phyloP scores from a whole-genome alignment of 805 yeast species.

The Scheffersomyces lignosus region DNA sequence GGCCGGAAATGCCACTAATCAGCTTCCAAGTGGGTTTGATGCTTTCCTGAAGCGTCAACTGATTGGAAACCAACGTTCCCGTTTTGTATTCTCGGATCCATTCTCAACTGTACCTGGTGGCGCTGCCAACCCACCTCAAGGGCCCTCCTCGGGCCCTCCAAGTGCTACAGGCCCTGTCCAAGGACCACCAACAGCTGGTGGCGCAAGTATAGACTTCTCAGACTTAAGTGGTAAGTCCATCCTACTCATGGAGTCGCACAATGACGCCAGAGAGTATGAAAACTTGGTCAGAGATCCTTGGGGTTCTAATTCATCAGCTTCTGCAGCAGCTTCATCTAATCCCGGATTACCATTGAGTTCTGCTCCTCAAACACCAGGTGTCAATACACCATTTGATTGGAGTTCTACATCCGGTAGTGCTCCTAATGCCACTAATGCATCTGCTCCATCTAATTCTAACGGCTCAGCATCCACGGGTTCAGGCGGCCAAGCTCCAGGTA shows the following conservation, averaged over 20 bases:
- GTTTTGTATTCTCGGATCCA: constrained; percentile 71
- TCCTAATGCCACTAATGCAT: constrained; percentile 3
- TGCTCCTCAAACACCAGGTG: constrained; percentile 43
- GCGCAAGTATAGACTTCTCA: constrained; percentile 31
- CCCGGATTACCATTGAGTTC: constrained; percentile 19
- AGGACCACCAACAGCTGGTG: constrained; percentile 17
- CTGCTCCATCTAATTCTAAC: constrained; percentile 1
- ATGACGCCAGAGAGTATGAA: constrained; percentile 48
- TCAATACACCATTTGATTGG: constrained; percentile 35
- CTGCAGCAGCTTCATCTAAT: constrained; percentile 3
- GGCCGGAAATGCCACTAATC: background rate
- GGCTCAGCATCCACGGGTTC: constrained; percentile 4
- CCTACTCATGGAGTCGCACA: constrained; percentile 46
- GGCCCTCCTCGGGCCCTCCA: constrained; percentile 2
- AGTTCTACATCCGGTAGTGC: constrained; percentile 12
- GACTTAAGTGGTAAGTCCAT: constrained; percentile 44
- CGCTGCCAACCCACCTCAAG: constrained; percentile 3
- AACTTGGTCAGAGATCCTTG: constrained; percentile 51
- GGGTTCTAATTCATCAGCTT: constrained; percentile 17
- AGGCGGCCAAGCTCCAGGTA: background rate
- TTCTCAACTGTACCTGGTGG: constrained; percentile 19
- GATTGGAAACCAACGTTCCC: constrained; percentile 58
- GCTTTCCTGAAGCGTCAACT: constrained; percentile 51
- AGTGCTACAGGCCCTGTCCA: constrained; percentile 5
- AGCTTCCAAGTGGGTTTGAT: too few species aligned